Evolutionary conservation across 129 eudicot genomes (phyloP), one percentile per base, ranked within the genome.

Genomic region (Glebionis coronaria): DNA sequence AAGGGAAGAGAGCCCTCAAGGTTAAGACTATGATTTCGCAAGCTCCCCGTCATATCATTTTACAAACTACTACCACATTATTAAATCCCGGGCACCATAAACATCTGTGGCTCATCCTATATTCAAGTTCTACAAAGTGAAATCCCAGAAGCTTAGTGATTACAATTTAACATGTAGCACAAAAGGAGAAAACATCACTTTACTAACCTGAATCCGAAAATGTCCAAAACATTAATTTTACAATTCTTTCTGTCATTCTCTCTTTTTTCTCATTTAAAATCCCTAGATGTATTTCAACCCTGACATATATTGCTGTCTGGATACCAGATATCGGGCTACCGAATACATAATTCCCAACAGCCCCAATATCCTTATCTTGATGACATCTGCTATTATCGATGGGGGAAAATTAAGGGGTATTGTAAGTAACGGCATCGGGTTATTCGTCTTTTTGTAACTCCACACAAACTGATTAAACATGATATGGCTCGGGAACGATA

Each of bases 381-480:
- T 69, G 15, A 88, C 85, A 73, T 93, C 99, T 3, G 97, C 79
- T 20, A 93, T 77, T 27, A 93, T 79, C 35, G 79, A 72, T 4
- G 99, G 54, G 7, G 97, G 92, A 76, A 93, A 80, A 79, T 89
- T 84, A 49, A 93, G 90, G 23, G 99, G 99, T 35, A 93, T 73
- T 2, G 95, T 76, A 29, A 93, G 83, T 87, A 93, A 79, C 5
- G 99, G 86, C 29, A 67, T 85, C 11, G 86, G 77, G 72, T 86
- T 95, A 0, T 78, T 79, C 82, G 80, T 84, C 84, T 83, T 93
- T 13, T 75, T 79, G 78, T 82, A 89, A 75, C 93, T 84, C 99
- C 99, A 93, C 61, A 93, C 95, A 78, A 93, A 93, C 70, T 81
- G 95, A 66, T 89, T 93, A 73, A 93, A 87, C 52, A 93, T 75